These are phyloP conservation scores for Glycine latifolia DNA, from an alignment of 306 rosid species.

Conservation along the genomic window DNA sequence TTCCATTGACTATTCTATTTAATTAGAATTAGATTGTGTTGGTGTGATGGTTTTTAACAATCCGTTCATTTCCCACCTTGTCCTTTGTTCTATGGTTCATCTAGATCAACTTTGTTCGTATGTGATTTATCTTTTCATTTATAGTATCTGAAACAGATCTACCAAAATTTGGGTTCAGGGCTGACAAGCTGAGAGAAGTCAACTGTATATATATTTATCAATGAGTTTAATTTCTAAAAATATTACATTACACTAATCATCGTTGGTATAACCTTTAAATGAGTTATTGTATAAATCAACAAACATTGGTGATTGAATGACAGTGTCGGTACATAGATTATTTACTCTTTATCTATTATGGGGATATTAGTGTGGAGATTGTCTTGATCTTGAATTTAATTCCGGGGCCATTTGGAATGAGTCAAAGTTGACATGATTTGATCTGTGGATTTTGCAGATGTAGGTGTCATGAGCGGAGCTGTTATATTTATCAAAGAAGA, in stretches of 20 bases:
- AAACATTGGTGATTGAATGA: neutral
- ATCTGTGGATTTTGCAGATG: slow-evolving; percentile 67
- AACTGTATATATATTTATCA: neutral
- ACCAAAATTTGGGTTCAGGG: slow-evolving; percentile 20
- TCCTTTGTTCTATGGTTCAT: slow-evolving; percentile 24
- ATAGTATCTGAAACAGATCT: slow-evolving; percentile 35
- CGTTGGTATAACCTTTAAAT: neutral
- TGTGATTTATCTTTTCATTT: slow-evolving; percentile 32
- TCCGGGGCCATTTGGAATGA: neutral
- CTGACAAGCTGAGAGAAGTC: neutral
- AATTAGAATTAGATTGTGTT: neutral
- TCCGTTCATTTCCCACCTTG: neutral
- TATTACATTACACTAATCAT: neutral
- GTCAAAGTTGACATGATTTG: slow-evolving; percentile 30
- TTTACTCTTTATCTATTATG: neutral
- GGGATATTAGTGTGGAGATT: slow-evolving; percentile 14
- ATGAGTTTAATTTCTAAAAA: neutral
- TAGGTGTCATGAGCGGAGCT: slow-evolving; percentile 99
- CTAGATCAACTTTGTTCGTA: slow-evolving; percentile 9
- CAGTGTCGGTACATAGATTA: neutral
- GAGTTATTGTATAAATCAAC: neutral
- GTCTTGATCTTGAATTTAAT: slow-evolving; percentile 24
- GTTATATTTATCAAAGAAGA: slow-evolving; percentile 89
- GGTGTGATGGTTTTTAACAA: slow-evolving; percentile 30
- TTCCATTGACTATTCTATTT: slow-evolving; percentile 25